These are phyloP conservation scores for Epichloe aotearoae DNA, from an alignment of 2,329 filamentous ascomycete species.

Conservation along the genomic window DNA sequence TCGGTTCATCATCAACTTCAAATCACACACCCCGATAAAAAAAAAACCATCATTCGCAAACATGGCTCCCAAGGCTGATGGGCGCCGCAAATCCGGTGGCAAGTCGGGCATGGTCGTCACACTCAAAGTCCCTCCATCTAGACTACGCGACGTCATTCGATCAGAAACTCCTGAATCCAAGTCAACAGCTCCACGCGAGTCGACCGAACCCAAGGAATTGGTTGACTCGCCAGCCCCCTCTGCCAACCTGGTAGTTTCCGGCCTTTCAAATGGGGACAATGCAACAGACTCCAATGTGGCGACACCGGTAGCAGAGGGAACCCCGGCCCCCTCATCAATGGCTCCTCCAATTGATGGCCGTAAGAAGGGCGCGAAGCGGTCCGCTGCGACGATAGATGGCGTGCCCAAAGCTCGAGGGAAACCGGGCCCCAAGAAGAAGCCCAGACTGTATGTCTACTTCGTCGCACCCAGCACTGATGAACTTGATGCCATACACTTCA, in stretches of 20 bases:
- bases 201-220: slow-evolving; percentile 21
- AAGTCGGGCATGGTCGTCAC: slow-evolving; percentile 32
- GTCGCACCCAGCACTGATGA: background rate
- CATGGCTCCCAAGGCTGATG: slow-evolving; percentile 23
- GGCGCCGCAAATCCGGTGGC: slow-evolving; percentile 25
- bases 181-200: slow-evolving; percentile 22
- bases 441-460: slow-evolving; percentile 62
- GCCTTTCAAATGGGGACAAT: slow-evolving; percentile 38
- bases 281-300: slow-evolving; percentile 46
- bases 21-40: slow-evolving; percentile 5
- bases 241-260: slow-evolving; percentile 23
- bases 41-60: slow-evolving; percentile 1
- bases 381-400: slow-evolving; percentile 48
- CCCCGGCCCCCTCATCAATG: slow-evolving; percentile 43
- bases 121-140: slow-evolving; percentile 36
- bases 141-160: slow-evolving; percentile 37
- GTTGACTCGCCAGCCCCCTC: slow-evolving; percentile 34
- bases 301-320: slow-evolving; percentile 43
- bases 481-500: background rate
- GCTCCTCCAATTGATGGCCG: slow-evolving; percentile 45
- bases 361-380: slow-evolving; percentile 63
- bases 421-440: slow-evolving; percentile 94
- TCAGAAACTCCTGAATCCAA: slow-evolving; percentile 30
- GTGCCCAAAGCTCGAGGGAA: slow-evolving; percentile 64
- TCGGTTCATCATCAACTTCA: background rate